These are phyloP conservation scores for Apiospora koreana DNA, from an alignment of 2,329 filamentous ascomycete species.

Conservation along the genomic window DNA sequence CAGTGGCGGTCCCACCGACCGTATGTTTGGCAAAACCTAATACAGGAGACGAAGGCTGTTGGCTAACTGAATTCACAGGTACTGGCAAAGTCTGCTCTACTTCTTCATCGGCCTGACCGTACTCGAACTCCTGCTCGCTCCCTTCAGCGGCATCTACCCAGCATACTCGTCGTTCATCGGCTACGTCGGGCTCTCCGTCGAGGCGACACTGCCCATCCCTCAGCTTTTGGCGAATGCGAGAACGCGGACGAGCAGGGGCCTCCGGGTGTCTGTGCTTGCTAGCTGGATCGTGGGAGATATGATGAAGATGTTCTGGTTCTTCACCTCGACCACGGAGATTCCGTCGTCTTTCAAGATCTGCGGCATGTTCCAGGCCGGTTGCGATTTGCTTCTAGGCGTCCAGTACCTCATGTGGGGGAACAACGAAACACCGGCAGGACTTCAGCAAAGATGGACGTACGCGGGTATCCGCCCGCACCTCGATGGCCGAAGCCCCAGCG, in stretches of 20 bases:
- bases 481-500: constrained; percentile 34
- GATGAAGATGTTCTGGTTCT: constrained; percentile 90
- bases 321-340: constrained; percentile 68
- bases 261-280: constrained; percentile 72
- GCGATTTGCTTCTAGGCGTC: constrained; percentile 72
- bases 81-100: constrained; percentile 77
- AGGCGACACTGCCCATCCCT: constrained; percentile 79
- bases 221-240: constrained; percentile 74
- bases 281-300: constrained; percentile 80
- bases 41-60: background rate
- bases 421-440: constrained; percentile 36
- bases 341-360: constrained; percentile 81
- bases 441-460: constrained; percentile 28
- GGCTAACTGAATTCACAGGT: constrained; percentile 43
- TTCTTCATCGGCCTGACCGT: constrained; percentile 61
- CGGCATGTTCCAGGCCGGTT: constrained; percentile 77
- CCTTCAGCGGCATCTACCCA: constrained; percentile 57
- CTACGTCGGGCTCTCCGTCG: constrained; percentile 73
- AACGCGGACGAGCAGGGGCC: constrained; percentile 72
- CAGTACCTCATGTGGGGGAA: constrained; percentile 74
- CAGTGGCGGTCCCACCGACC: constrained; percentile 75
- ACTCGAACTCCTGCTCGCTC: constrained; percentile 67
- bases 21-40: constrained; percentile 39
- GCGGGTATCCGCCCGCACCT: constrained; percentile 30
- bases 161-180: constrained; percentile 70